Evolutionary conservation across 495 filamentous ascomycete genomes (phyloP).

Genomic region (Neurospora sp.): DNA sequence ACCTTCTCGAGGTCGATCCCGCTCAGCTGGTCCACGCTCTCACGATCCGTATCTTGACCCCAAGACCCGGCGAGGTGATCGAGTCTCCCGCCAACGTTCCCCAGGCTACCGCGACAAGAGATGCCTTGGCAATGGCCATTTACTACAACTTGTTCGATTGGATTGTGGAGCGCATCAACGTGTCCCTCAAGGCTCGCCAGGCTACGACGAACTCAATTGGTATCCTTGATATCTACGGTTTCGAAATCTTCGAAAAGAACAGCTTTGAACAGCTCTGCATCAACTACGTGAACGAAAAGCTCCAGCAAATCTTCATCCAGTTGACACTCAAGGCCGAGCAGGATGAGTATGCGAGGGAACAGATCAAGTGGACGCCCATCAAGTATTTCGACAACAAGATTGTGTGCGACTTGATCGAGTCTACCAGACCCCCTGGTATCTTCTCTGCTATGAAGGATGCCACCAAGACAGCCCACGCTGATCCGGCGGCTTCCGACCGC

Average conservation of each 20-base stretch:
- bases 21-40: constrained; percentile 76
- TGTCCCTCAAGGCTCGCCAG: constrained; percentile 72
- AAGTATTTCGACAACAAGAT: constrained; percentile 99
- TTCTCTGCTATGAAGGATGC: constrained; percentile 97
- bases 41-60: constrained; percentile 82
- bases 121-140: constrained; percentile 88
- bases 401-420: constrained; percentile 95
- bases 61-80: constrained; percentile 75
- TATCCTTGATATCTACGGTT: constrained; percentile 98
- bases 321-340: constrained; percentile 94
- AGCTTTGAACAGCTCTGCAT: constrained; percentile 99
- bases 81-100: constrained; percentile 85
- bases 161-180: constrained; percentile 91
- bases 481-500: constrained; percentile 85
- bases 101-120: constrained; percentile 86
- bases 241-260: constrained; percentile 99
- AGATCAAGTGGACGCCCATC: constrained; percentile 98
- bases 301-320: constrained; percentile 99
- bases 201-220: constrained; percentile 75
- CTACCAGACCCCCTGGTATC: constrained; percentile 81
- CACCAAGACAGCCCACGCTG: constrained; percentile 92
- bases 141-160: constrained; percentile 99
- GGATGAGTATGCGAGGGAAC: constrained; percentile 91
- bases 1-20: constrained; percentile 81
- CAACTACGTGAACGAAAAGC: constrained; percentile 99